These are phyloP conservation scores for Phaeosphaeria sp. DNA, from an alignment of 2,329 filamentous ascomycete genomes.

Conservation along the genomic window DNA sequence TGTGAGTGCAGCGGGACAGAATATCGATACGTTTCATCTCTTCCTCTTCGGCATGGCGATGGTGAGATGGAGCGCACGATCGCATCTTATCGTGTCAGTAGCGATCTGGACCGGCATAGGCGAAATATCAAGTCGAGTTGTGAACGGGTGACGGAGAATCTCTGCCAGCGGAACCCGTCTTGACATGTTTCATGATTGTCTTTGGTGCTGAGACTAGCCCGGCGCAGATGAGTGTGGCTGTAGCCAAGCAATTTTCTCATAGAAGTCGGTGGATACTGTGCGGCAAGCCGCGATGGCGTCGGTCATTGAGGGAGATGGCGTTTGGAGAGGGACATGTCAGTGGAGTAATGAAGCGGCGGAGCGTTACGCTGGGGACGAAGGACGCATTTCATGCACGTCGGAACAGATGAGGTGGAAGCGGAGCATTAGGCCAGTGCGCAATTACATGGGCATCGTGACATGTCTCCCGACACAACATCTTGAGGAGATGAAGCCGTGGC, in stretches of 20 bases:
- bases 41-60: background rate
- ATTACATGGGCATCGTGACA: background rate
- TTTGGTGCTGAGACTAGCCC: background rate
- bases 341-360: slow-evolving; percentile 1
- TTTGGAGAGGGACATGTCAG: background rate
- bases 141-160: background rate
- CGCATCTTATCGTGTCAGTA: background rate
- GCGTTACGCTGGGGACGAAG: background rate
- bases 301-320: background rate
- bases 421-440: background rate
- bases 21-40: background rate
- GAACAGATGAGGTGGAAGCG: background rate
- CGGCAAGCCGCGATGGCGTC: background rate
- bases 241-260: background rate
- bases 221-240: background rate
- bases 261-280: background rate
- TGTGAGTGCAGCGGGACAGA: background rate
- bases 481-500: background rate
- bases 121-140: background rate
- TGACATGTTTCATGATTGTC: background rate
- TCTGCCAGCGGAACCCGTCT: background rate
- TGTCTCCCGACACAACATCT: too few relatives aligned
- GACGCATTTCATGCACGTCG: background rate
- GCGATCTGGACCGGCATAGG: background rate
- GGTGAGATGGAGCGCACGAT: background rate